Conservation (phyloP, 2,329 filamentous ascomycete species). For the Hypomyces rosellus region DNA sequence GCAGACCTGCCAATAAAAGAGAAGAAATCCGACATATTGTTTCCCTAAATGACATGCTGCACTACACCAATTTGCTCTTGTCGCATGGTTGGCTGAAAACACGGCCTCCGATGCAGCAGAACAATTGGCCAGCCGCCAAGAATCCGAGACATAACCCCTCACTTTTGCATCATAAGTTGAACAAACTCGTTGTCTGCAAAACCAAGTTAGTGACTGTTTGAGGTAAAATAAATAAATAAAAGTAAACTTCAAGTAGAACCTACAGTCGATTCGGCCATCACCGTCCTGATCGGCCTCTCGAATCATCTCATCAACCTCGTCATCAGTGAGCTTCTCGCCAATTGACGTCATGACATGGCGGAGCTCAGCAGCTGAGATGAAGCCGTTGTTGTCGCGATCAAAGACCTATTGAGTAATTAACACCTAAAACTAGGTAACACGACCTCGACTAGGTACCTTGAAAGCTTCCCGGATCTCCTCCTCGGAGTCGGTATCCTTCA, state of each 20-base stretch:
- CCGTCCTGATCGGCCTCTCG: conserved; percentile 85
- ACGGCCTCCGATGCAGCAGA: conserved; percentile 6
- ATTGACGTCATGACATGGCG: conserved; percentile 91
- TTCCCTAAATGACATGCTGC: conserved; percentile 6
- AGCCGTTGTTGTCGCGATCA: conserved; percentile 86
- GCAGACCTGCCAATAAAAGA: conserved; percentile 25
- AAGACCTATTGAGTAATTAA: conserved; percentile 50
- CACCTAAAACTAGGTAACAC: neutral
- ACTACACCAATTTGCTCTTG: conserved; percentile 6
- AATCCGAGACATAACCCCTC: conserved; percentile 29
- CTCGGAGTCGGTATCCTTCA: conserved; percentile 90
- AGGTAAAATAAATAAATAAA: neutral
- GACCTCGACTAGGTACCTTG: conserved; percentile 51
- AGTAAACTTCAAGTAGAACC: conserved; percentile 24
- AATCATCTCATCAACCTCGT: conserved; percentile 92
- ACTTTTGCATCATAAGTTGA: conserved; percentile 95
- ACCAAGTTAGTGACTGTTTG: neutral
- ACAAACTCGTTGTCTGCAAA: conserved; percentile 80
- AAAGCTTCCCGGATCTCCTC: conserved; percentile 87
- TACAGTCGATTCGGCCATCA: conserved; percentile 84
- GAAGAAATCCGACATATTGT: conserved; percentile 16
- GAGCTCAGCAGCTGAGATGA: conserved; percentile 82
- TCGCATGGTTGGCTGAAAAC: conserved; percentile 4
- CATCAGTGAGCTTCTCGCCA: conserved; percentile 83
- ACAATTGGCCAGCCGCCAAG: conserved; percentile 8